Evolutionary conservation across 331 rosid species (phyloP), one percentile per base, ranked within the genome.

Genomic region (Saraca asoca): DNA sequence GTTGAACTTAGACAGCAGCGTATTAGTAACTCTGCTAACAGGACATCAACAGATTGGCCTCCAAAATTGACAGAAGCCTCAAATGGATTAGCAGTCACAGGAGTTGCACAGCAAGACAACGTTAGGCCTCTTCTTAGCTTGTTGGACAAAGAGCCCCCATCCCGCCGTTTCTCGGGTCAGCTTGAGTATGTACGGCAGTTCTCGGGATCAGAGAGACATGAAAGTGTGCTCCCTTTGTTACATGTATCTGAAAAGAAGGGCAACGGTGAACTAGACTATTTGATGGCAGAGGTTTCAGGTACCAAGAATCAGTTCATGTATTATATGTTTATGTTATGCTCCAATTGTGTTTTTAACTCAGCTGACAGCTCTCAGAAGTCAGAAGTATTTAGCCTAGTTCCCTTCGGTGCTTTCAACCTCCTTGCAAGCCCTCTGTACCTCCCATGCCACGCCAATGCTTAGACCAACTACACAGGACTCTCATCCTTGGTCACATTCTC

Each of bases 281-380:
- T 94, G 73, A 94, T 94, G 96, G 99, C 97, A 34, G 99, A 94
- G 71, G 90, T 94, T 67, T 92, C 99, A 68, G 99, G 99, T 90
- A 85, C 74, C 15, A 19, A 12, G 51, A 67, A 64, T 65, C 74
- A 64, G 15, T 76, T 55, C 33, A 52, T 58, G 52, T 49, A 13
- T 29, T 35, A 54, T 9, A 16, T 69, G 19, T 34, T 7, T 43
- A 11, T 43, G 10, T 12, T 43, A 7, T 54, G 8, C 62, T 69
- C 29, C 38, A 3, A 24, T 24, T 24, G 31, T 3, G 2, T 24
- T 24, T 3, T 3, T 24, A 24, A 24, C 31, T 24, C 31, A 1
- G 31, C 3, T 24, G 31, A 24, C 31, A 24, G 31, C 31, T 24
- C 31, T 24, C 1, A 24, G 31, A 24, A 1, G 31, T 24, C 31